Evolutionary conservation across 2,329 filamentous ascomycete genomes (phyloP).

Genomic region (Fusarium chaquense): DNA sequence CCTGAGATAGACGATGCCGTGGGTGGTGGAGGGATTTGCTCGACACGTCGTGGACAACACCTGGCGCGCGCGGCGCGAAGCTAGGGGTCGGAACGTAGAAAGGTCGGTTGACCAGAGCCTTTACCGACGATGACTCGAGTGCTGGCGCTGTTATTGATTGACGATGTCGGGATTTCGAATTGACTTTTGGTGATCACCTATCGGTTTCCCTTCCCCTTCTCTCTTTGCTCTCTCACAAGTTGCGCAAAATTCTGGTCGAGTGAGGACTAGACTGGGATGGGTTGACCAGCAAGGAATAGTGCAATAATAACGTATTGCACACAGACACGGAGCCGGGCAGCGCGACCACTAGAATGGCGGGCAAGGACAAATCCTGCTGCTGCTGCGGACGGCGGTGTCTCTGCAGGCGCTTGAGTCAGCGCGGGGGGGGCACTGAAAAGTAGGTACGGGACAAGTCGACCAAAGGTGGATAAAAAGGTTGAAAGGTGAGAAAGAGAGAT

Average conservation of each 20-base stretch:
- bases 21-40: conserved; percentile 22
- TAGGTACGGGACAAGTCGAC: conserved; percentile 3
- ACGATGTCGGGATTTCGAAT: conserved; percentile 2
- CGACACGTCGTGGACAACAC: conserved; percentile 42
- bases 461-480: conserved; percentile 21
- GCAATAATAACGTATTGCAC: conserved; percentile 20
- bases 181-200: not conserved
- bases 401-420: conserved; percentile 38
- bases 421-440: conserved; percentile 15
- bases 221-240: not conserved
- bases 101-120: conserved; percentile 27
- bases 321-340: conserved; percentile 40
- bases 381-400: conserved; percentile 39
- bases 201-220: not conserved
- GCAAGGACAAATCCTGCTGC: conserved; percentile 42
- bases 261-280: conserved; percentile 10
- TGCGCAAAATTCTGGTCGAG: conserved; percentile 16
- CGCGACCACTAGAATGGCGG: conserved; percentile 43
- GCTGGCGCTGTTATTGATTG: conserved; percentile 7
- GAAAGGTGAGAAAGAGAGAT: conserved; percentile 9
- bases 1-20: conserved; percentile 28
- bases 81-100: conserved; percentile 34
- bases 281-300: conserved; percentile 29
- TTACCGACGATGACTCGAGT: conserved; percentile 1
- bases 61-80: conserved; percentile 39